These are phyloP conservation scores for Choanephora cucurbitarum DNA, from an alignment of 371 early-diverging fungal genomes.

Conservation along the genomic window DNA sequence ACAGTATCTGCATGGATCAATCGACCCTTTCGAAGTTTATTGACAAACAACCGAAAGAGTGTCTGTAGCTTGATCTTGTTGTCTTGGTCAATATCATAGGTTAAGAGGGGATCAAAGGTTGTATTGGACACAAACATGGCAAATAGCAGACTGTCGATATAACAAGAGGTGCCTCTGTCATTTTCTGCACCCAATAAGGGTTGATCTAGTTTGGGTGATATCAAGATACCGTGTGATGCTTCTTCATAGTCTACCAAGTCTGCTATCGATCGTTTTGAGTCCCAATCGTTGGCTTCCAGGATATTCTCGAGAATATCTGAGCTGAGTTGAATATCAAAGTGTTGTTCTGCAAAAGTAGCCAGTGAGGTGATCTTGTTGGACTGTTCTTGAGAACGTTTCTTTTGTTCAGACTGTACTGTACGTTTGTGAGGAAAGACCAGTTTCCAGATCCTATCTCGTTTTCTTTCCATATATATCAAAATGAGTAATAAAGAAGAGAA, in stretches of 20 bases:
- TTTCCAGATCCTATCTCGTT: slow-evolving; percentile 23
- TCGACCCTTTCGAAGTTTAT: slow-evolving; percentile 53
- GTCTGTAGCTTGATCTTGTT: slow-evolving; percentile 45
- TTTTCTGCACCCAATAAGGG: slow-evolving; percentile 48
- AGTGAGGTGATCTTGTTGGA: slow-evolving; percentile 17
- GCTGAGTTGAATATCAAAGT: slow-evolving; percentile 25
- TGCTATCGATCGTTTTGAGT: slow-evolving; percentile 29
- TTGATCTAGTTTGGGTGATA: slow-evolving; percentile 6
- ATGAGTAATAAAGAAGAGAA: not conserved
- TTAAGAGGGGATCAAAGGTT: slow-evolving; percentile 47
- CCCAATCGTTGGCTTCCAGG: slow-evolving; percentile 35
- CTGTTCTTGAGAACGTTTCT: slow-evolving; percentile 14
- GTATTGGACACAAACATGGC: slow-evolving; percentile 59
- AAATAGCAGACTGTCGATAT: slow-evolving; percentile 58
- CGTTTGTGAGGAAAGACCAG: slow-evolving; percentile 13
- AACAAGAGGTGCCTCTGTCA: slow-evolving; percentile 55
- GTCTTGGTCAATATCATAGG: slow-evolving; percentile 20
- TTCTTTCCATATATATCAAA: slow-evolving; percentile 8
- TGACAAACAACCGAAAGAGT: slow-evolving; percentile 54
- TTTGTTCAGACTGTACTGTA: too few relatives aligned
- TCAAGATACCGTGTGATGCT: slow-evolving; percentile 38
- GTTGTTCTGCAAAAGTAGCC: slow-evolving; percentile 19
- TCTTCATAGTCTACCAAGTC: slow-evolving; percentile 41
- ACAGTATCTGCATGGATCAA: slow-evolving; percentile 48
- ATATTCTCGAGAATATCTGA: slow-evolving; percentile 21